Base-by-base conservation (phyloP, 352 stramenopile genomes). In the Phytophthora meadii region DNA sequence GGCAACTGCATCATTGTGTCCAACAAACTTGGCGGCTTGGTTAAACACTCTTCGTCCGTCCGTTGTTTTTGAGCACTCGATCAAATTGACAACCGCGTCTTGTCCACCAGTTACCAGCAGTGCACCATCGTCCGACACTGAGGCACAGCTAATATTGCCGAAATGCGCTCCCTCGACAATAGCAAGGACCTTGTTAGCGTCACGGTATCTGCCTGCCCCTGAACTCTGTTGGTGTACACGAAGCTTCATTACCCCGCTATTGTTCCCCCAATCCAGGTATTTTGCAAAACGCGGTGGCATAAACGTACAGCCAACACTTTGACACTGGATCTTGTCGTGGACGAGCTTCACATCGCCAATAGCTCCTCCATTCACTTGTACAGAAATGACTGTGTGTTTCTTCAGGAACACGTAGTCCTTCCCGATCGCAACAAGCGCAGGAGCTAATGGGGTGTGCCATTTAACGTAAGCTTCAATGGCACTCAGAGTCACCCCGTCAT, bases 331-430 rank as follows among this genome's bases (percentile, higher is more conserved):
- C 46, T 89, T 92, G 53, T 94, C 86, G 30, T 79, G 76, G 1
- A 79, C 56, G 4, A 89, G 22, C 25, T 80, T 77, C 9, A 92
- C 72, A 48, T 92, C 84, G 0, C 86, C 81, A 15, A 92, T 64
- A 0, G 77, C 52, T 2, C 69, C 67, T 25, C 86, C 81, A 4
- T 76, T 50, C 12, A 75, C 47, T n/a, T 87, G 77, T 0, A 63
- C 44, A 3, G 70, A 57, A 12, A 70, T 24, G 8, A 54, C 25
- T 0, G 74, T 61, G 7, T 75, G 58, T 22, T 92, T 92, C 53
- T 87, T 89, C 2, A 94, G 47, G 17, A 90, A 86, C 0, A 90
- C 82, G 14, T 92, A 94, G 27, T 92, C 84, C 34, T 94, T 92
- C 4, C 86, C 84, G 30, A 94, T 89, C 0, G 83, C 79, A 4